Percentiles rank a stretch among this genome's conserved stretches.
These are phyloP conservation scores for Stephania cephalantha DNA, from an alignment of 164 flowering plant genomes.

Conservation along the genomic window DNA sequence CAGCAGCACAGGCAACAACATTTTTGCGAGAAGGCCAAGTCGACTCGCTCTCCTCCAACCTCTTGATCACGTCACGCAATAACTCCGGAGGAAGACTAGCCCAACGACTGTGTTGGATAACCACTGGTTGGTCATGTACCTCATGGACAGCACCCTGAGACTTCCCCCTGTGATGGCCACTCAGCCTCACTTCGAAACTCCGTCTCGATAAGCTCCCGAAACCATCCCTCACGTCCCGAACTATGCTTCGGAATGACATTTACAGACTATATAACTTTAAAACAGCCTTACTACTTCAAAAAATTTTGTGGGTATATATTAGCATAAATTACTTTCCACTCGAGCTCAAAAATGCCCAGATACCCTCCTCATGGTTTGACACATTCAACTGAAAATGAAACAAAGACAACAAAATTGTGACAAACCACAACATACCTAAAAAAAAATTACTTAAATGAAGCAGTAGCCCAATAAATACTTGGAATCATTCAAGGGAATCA, in stretches of 20 bases:
- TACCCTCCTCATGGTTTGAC: background rate
- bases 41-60: constrained; percentile 86
- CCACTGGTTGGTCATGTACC: constrained; percentile 45
- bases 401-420: background rate
- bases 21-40: constrained; percentile 84
- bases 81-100: constrained; percentile 91
- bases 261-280: constrained; percentile 6
- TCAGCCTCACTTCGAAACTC: constrained; percentile 70
- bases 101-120: constrained; percentile 67
- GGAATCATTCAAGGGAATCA: background rate
- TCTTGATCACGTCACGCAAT: constrained; percentile 70
- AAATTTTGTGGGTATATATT: background rate
- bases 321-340: constrained; percentile 19
- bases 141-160: constrained; percentile 66
- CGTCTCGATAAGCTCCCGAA: constrained; percentile 86
- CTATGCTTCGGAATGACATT: constrained; percentile 91
- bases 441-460: background rate
- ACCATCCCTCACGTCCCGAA: constrained; percentile 85
- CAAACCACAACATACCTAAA: background rate
- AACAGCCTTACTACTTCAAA: constrained; percentile 5
- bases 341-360: background rate
- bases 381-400: constrained; percentile 22
- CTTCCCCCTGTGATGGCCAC: constrained; percentile 63
- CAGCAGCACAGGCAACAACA: constrained; percentile 90
- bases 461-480: background rate